Conservation (phyloP, 768 basidiomycete genomes). For the Clathrus columnatus region DNA sequence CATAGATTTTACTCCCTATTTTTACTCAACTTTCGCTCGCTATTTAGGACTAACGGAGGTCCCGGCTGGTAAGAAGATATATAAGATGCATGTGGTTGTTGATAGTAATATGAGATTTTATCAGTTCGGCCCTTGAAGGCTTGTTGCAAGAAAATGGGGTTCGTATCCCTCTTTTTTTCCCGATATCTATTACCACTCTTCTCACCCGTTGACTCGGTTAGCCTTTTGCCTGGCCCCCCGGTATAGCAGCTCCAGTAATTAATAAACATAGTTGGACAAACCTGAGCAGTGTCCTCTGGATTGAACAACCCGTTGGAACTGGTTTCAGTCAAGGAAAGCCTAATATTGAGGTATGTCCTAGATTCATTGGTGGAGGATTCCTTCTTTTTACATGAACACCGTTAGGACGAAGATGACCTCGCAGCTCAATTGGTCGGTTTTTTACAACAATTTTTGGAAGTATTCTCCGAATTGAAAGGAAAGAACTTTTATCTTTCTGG, state of each 20-base stretch:
- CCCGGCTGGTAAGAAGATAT: slow-evolving; percentile 57
- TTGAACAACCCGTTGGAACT: slow-evolving; percentile 76
- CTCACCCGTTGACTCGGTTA: slow-evolving; percentile 21
- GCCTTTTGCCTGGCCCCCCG: slow-evolving; percentile 61
- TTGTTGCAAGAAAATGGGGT: slow-evolving; percentile 70
- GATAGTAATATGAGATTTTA: background rate
- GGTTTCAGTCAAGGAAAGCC: slow-evolving; percentile 68
- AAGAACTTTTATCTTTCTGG: slow-evolving; percentile 65
- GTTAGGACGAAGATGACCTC: slow-evolving; percentile 43
- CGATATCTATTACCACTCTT: background rate
- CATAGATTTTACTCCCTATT: background rate
- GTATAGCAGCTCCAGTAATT: slow-evolving; percentile 51
- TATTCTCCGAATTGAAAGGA: slow-evolving; percentile 64
- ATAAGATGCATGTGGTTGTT: no score
- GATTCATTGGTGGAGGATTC: no score
- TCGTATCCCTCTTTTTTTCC: slow-evolving; percentile 16
- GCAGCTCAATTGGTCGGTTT: slow-evolving; percentile 52
- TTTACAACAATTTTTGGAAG: slow-evolving; percentile 64
- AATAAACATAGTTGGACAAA: slow-evolving; percentile 77
- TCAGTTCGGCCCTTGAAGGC: slow-evolving; percentile 54
- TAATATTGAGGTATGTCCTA: slow-evolving; percentile 31
- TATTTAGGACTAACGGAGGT: slow-evolving; percentile 65
- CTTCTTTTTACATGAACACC: background rate
- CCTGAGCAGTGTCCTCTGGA: slow-evolving; percentile 62
- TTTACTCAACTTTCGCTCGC: background rate